A percentile compares a stretch with the other conserved stretches of the same genome.
Conservation (phyloP, 768 basidiomycete genomes). For the Boletus sp. region DNA sequence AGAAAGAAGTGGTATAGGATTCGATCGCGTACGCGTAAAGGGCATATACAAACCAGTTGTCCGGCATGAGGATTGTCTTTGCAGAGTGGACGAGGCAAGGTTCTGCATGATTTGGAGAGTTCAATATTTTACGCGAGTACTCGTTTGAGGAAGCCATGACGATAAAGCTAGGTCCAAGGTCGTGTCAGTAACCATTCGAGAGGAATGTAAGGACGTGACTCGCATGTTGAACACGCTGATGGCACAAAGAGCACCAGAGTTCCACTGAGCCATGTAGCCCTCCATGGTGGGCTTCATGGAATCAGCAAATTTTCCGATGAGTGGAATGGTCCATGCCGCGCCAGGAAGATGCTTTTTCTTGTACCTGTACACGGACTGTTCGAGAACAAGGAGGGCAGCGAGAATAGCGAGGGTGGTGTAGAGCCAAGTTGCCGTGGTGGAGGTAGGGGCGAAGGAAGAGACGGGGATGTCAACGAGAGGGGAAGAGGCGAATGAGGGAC, state of each 20-base stretch:
- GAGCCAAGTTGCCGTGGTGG: slow-evolving; percentile 45
- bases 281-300: slow-evolving; percentile 90
- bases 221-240: slow-evolving; percentile 98
- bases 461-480: slow-evolving; percentile 45
- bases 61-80: slow-evolving; percentile 77
- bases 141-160: slow-evolving; percentile 97
- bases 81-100: slow-evolving; percentile 93
- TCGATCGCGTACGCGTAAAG: background rate
- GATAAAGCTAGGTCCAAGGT: slow-evolving; percentile 74
- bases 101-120: slow-evolving; percentile 89
- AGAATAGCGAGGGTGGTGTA: slow-evolving; percentile 71
- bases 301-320: slow-evolving; percentile 96
- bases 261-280: slow-evolving; percentile 90
- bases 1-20: background rate
- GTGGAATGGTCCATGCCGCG: slow-evolving; percentile 88
- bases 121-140: slow-evolving; percentile 91
- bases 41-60: slow-evolving; percentile 72
- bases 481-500: slow-evolving; percentile 44
- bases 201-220: slow-evolving; percentile 24
- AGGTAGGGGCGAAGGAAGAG: slow-evolving; percentile 40
- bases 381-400: slow-evolving; percentile 73
- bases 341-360: slow-evolving; percentile 92
- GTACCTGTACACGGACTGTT: slow-evolving; percentile 84
- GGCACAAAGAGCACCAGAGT: slow-evolving; percentile 82
- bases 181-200: slow-evolving; percentile 7